These are phyloP conservation scores for Lachancea kluyveri DNA, from an alignment of 805 yeast genomes.

Conservation along the genomic window DNA sequence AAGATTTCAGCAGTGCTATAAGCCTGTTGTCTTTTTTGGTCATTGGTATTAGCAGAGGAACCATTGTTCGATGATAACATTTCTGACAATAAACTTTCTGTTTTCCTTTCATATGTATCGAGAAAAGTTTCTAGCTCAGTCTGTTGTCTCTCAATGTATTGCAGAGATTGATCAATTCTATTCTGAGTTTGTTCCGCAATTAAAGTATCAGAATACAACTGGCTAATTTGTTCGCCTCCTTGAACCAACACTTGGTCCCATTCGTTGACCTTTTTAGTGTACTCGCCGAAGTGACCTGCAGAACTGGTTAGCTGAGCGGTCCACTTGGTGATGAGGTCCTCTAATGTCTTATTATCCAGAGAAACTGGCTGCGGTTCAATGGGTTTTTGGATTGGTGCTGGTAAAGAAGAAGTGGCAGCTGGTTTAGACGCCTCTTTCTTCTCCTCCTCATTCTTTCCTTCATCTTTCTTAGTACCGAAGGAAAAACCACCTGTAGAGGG, in stretches of 20 bases:
- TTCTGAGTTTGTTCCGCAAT: conserved; percentile 81
- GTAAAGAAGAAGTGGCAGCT: conserved; percentile 14
- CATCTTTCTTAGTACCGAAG: conserved; percentile 18
- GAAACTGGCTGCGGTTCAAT: conserved; percentile 66
- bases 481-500: conserved; percentile 10
- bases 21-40: conserved; percentile 84
- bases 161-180: conserved; percentile 79
- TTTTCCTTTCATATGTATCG: conserved; percentile 63
- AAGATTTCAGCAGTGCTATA: conserved; percentile 80
- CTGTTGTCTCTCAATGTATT: conserved; percentile 86
- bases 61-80: conserved; percentile 29
- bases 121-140: conserved; percentile 80
- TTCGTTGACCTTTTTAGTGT: conserved; percentile 64
- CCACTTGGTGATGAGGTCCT: conserved; percentile 91
- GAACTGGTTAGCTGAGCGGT: conserved; percentile 74
- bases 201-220: conserved; percentile 68
- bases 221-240: conserved; percentile 79
- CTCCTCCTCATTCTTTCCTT: conserved; percentile 13
- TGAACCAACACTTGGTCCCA: conserved; percentile 85
- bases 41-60: conserved; percentile 37
- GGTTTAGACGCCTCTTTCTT: conserved; percentile 12
- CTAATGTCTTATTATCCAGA: conserved; percentile 84
- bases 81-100: conserved; percentile 33
- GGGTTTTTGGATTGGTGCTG: conserved; percentile 33
- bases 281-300: conserved; percentile 65